Evolutionary conservation across 2,329 filamentous ascomycete species (phyloP).

Genomic region (Penicillium sp.): DNA sequence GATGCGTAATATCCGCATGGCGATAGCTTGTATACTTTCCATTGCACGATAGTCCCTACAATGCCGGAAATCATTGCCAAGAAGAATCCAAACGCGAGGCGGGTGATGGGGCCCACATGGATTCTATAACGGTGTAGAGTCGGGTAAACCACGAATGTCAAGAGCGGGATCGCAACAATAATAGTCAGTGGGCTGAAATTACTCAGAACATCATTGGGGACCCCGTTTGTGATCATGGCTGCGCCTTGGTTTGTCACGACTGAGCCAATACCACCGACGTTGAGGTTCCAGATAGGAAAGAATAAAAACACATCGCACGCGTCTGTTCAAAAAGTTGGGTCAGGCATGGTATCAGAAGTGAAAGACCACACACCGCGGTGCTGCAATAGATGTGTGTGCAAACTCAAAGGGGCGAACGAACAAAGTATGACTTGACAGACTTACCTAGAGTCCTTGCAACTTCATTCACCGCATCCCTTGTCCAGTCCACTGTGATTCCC

Average conservation of each 20-base stretch:
- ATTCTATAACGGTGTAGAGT: too few species aligned
- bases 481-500: constrained; percentile 31
- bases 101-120: too few species aligned
- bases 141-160: constrained; percentile 50
- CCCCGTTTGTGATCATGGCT: constrained; percentile 49
- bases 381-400: neutral
- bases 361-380: too few species aligned
- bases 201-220: constrained; percentile 26
- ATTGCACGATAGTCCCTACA: too few species aligned
- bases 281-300: constrained; percentile 37
- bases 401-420: neutral
- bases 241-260: constrained; percentile 49
- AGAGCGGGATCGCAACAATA: constrained; percentile 44
- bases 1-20: constrained; percentile 45
- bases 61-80: too few species aligned
- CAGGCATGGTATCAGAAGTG: too few species aligned
- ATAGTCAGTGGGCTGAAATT: constrained; percentile 53
- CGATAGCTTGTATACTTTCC: constrained; percentile 42
- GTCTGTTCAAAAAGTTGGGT: neutral
- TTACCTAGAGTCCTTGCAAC: constrained; percentile 31
- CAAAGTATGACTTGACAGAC: neutral
- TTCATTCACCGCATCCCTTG: constrained; percentile 28
- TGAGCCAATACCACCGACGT: constrained; percentile 49
- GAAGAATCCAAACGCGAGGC: too few species aligned
- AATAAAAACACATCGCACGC: constrained; percentile 38